Conservation (phyloP, 75 land plant genomes). For the Selaginella tamariscina region DNA sequence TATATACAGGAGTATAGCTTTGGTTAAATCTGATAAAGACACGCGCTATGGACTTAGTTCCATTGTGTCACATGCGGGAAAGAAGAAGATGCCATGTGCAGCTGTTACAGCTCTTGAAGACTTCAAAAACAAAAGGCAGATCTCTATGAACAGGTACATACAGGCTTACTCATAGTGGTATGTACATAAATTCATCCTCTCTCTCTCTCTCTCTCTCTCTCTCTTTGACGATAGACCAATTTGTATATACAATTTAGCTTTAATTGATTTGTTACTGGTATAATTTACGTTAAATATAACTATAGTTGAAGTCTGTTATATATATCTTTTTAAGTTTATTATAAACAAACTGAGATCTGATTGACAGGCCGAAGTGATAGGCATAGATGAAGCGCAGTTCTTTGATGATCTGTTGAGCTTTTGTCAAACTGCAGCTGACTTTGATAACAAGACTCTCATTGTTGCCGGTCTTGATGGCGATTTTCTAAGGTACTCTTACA, state of each 20-base stretch:
- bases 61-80: background rate
- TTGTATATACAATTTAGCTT: background rate
- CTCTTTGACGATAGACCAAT: background rate
- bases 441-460: background rate
- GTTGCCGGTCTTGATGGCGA: slow-evolving; percentile 10
- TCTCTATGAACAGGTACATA: background rate
- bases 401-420: slow-evolving; percentile 10
- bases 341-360: background rate
- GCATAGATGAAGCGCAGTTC: slow-evolving; percentile 10
- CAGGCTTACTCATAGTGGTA: background rate
- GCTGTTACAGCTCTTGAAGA: background rate
- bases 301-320: background rate
- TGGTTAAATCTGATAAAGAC: slow-evolving; percentile 10
- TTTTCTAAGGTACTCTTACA: background rate
- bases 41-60: background rate
- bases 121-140: background rate
- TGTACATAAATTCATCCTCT: background rate
- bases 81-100: slow-evolving; percentile 16
- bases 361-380: slow-evolving; percentile 1
- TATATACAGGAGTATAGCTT: background rate
- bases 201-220: too few species aligned
- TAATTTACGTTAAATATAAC: background rate
- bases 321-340: background rate
- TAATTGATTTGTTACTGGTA: background rate
- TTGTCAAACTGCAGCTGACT: slow-evolving; percentile 5